Evolutionary conservation across 2,329 filamentous ascomycete species (phyloP).

Genomic region (Beauveria caledonica): DNA sequence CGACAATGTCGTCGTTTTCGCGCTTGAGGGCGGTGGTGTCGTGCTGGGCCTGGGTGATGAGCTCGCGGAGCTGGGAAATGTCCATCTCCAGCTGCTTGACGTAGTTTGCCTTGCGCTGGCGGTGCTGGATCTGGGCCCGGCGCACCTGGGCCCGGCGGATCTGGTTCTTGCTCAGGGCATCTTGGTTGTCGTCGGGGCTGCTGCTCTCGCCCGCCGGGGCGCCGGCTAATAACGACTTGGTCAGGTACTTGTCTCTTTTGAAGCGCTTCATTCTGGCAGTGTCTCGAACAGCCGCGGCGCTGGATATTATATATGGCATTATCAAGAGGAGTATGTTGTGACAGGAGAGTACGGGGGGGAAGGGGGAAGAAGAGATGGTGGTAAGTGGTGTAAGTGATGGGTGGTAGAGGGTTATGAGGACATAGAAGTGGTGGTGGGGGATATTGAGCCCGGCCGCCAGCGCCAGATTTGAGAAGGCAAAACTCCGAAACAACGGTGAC

Average conservation of each 20-base stretch:
- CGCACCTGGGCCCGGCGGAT: constrained; percentile 43
- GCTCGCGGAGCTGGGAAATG: constrained; percentile 36
- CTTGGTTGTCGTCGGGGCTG: constrained; percentile 12
- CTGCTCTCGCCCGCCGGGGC: not conserved
- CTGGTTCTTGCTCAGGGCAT: constrained; percentile 33
- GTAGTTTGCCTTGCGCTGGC: constrained; percentile 48
- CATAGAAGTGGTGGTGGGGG: not conserved
- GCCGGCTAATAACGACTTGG: constrained; percentile 2
- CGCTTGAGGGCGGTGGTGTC: constrained; percentile 29
- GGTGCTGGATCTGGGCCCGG: constrained; percentile 46
- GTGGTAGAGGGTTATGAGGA: not conserved
- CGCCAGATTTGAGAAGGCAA: not conserved
- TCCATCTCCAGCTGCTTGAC: constrained; percentile 46
- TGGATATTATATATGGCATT: constrained; percentile 11
- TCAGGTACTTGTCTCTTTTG: constrained; percentile 2
- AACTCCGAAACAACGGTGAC: not conserved
- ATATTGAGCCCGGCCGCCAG: not conserved
- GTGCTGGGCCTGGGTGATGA: constrained; percentile 34
- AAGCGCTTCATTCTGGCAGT: constrained; percentile 9
- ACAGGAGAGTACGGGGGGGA: not conserved
- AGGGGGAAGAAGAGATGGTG: not conserved
- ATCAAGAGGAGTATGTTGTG: not conserved
- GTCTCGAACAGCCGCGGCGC: constrained; percentile 6
- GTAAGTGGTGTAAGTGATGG: not conserved
- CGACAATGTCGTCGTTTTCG: constrained; percentile 37